Evolutionary conservation across 2,329 filamentous ascomycete species (phyloP), one percentile per base, ranked within the genome.

Genomic region (Ceratocystis cacaofunesta): DNA sequence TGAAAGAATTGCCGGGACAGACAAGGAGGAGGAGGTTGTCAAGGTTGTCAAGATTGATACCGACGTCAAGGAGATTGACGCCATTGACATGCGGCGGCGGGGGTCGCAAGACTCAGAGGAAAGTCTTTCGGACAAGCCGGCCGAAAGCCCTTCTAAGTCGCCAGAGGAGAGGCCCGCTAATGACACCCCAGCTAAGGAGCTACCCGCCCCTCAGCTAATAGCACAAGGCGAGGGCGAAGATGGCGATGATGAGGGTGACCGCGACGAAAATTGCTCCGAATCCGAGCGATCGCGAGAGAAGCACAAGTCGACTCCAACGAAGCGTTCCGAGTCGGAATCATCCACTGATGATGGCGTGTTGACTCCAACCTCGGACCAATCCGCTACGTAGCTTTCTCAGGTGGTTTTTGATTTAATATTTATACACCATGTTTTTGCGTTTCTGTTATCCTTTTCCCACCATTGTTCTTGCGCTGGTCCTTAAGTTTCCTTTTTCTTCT

Each of bases 51-150:
- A 32, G 25, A 48, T 60, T 12, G 44, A 58, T 22, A 52, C 32
- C 1, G 61, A 50, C 46, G 48, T 62, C 6, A 66, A 65, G 46
- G 57, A 61, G 52, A 41, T 57, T 28, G 63, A 64, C 41, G 43
- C 44, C 60, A 62, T 70, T 19, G 72, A 71, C 64, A 85, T 88
- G 70, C 78, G 22, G 15, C 55, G 55, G 8, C 55, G 55, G 15
- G 25, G 30, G 2, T 58, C 55, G 22, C 55, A 58, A 32, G 55
- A 58, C 30, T 58, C 55, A 3, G 30, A 78, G 85, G n/a, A 74
- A 6, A 44, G 25, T 12, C n/a, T 28, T 41, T 15, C 8, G 60
- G 19, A 17, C 17, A 41, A 22, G 3, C 12, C 36, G 8, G 12
- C 32, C 2, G 19, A 15, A 19, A 22, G 22, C 8, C 36, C 36